Percentiles rank a stretch among this genome's conserved stretches.
phyloP scores from a whole-genome alignment of 169 alveolate species.

The Ichthyophthirius multifiliis region DNA sequence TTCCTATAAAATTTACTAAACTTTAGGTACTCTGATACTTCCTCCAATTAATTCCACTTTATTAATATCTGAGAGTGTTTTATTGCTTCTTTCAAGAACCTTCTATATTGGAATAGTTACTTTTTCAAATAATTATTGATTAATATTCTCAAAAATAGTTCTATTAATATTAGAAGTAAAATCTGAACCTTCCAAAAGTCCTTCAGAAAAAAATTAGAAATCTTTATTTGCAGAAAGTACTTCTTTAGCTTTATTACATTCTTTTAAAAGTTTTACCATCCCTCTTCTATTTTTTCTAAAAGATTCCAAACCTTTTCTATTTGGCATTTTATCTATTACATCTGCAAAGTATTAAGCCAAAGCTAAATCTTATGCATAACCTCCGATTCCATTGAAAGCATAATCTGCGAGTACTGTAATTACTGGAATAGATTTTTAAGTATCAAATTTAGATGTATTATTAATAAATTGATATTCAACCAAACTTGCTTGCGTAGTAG shows the following conservation, averaged over 20 bases:
- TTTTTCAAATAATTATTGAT: slow-evolving; percentile 22
- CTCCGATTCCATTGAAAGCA: slow-evolving; percentile 56
- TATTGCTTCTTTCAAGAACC: slow-evolving; percentile 52
- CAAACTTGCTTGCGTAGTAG: slow-evolving; percentile 58
- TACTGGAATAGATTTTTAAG: slow-evolving; percentile 23
- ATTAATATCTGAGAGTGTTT: slow-evolving; percentile 44
- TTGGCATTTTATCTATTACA: slow-evolving; percentile 53
- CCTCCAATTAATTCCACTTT: slow-evolving; percentile 81
- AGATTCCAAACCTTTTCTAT: slow-evolving; percentile 64
- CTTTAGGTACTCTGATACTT: slow-evolving; percentile 76
- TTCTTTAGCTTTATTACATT: slow-evolving; percentile 65
- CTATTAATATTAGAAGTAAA: slow-evolving; percentile 53
- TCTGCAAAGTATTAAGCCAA: slow-evolving; percentile 55
- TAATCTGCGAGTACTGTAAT: slow-evolving; percentile 52
- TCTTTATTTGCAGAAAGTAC: slow-evolving; percentile 79
- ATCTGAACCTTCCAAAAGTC: slow-evolving; percentile 60
- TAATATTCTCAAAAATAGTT: slow-evolving; percentile 48
- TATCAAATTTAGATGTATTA: slow-evolving; percentile 40
- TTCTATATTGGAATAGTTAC: slow-evolving; percentile 59
- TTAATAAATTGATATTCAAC: slow-evolving; percentile 47
- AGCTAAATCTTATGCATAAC: slow-evolving; percentile 52
- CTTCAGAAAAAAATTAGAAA: slow-evolving; percentile 46
- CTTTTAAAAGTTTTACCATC: slow-evolving; percentile 54
- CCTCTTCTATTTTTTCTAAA: slow-evolving; percentile 48
- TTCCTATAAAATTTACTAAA: slow-evolving; percentile 53